Evolutionary conservation across 495 filamentous ascomycete species (phyloP), one percentile per base, ranked within the genome.

Genomic region (Annulohypoxylon moriforme): DNA sequence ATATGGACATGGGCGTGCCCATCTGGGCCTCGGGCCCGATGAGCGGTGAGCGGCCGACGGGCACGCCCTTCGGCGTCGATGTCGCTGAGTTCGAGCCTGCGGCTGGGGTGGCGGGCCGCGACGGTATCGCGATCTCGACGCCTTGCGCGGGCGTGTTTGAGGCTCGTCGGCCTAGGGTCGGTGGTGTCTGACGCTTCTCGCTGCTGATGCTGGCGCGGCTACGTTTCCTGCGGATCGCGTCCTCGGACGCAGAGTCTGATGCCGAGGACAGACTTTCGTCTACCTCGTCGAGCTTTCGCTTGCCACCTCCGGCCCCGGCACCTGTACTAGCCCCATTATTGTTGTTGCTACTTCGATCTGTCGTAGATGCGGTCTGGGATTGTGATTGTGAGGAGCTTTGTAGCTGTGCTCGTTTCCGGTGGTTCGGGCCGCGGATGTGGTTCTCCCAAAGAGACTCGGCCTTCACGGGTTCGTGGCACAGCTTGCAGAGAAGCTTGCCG

Each of bases 381-480:
- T n/a, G 24, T 5, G 22, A 1, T n/a, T n/a, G 47, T 4, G 22
- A 6, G 47, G 13, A 1, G 2, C 8, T 24, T 11, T n/a, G 22
- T n/a, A 24, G 24, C 24, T 81, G 81, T 3, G 82, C 60, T 22
- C 78, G 76, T 44, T 83, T 78, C 9, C 66, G 79, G 73, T 91
- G 89, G 29, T 73, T 75, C 11, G 78, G 71, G 57, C 81, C 83
- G 33, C 83, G 81, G 7, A 89, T 63, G 69, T 91, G 89, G 4
- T 71, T 77, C 24, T 89, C 83, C 89, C 89, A 91, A 31, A 89
- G 76, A 0, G 86, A 76, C 52, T 91, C 88, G 14, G 88, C 82
- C 73, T 91, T 91, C 63, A 92, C 69, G 20, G 81, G 79, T 40
- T 87, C 82, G 58, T 83, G 85, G 75, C 90, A 92, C 11, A 89